Evolutionary conservation across 176 grass and related monocot genomes (phyloP).

Genomic region (Triticum timopheevii): DNA sequence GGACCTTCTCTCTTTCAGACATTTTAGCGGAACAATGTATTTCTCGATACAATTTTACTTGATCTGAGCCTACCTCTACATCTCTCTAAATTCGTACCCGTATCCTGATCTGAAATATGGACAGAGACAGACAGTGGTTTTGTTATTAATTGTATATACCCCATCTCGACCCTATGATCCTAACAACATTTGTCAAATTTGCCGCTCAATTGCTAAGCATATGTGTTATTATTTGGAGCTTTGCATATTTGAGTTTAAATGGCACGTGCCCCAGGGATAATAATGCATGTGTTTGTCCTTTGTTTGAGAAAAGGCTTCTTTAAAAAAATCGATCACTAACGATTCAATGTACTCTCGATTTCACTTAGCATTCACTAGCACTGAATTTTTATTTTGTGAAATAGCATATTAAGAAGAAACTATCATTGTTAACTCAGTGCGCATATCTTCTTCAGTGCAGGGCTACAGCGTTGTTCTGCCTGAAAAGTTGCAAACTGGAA

Average conservation of each 20-base stretch:
- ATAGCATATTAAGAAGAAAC: background rate
- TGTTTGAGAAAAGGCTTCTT: background rate
- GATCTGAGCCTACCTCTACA: background rate
- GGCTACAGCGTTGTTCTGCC: slow-evolving; percentile 85
- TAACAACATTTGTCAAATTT: background rate
- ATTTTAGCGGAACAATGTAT: background rate
- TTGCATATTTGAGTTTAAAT: background rate
- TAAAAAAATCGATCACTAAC: background rate
- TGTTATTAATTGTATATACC: background rate
- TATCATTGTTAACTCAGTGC: background rate
- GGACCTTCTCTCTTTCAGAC: slow-evolving; percentile 4
- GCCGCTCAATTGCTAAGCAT: background rate
- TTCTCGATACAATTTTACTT: background rate
- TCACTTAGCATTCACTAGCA: background rate
- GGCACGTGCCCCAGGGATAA: background rate
- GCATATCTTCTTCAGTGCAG: slow-evolving; percentile 55
- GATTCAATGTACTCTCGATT: background rate
- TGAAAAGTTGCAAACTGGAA: slow-evolving; percentile 93
- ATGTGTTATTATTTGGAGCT: background rate
- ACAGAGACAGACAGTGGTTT: background rate
- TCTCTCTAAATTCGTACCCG: background rate
- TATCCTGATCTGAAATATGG: background rate
- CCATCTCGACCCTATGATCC: background rate
- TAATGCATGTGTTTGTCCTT: background rate
- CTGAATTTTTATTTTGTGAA: background rate